A percentile compares a stretch with the other conserved stretches of the same genome.
These are phyloP conservation scores for Phialemonium atrogriseum DNA, from an alignment of 2,329 filamentous ascomycete genomes.

Conservation along the genomic window DNA sequence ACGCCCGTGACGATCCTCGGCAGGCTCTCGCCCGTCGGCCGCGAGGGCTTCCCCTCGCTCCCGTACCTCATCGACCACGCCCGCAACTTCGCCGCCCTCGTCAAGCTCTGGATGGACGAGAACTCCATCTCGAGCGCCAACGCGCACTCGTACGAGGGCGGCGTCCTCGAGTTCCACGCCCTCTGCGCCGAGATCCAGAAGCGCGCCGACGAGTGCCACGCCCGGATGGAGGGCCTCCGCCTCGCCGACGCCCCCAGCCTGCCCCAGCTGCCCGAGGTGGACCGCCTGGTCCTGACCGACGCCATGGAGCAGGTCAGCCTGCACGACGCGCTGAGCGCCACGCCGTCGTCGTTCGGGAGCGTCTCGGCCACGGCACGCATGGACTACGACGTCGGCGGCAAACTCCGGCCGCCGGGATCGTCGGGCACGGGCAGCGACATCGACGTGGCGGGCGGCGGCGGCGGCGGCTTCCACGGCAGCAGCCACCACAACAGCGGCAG, in stretches of 20 bases:
- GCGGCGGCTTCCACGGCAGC: constrained; percentile 12
- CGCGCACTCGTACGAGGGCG: constrained; percentile 36
- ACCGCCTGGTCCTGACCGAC: constrained; percentile 30
- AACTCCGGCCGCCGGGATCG: constrained; percentile 37
- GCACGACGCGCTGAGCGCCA: constrained; percentile 24
- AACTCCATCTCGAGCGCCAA: constrained; percentile 24
- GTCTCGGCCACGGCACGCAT: constrained; percentile 19
- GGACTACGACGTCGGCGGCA: constrained; percentile 22
- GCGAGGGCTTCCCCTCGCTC: constrained; percentile 87
- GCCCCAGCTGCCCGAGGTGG: constrained; percentile 15
- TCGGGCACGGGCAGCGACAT: constrained; percentile 45
- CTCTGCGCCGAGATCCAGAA: constrained; percentile 41
- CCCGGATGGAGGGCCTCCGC: constrained; percentile 38
- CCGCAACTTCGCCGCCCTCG: constrained; percentile 73
- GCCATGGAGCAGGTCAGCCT: constrained; percentile 36
- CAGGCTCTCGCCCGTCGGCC: constrained; percentile 68
- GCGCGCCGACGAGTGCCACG: constrained; percentile 42
- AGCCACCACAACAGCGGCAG: constrained; percentile 13
- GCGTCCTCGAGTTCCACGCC: constrained; percentile 44
- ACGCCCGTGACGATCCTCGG: constrained; percentile 86
- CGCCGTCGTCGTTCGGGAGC: constrained; percentile 25
- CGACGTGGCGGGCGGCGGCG: constrained; percentile 19
- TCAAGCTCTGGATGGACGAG: constrained; percentile 68
- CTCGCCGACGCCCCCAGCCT: constrained; percentile 17
- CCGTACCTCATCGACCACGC: constrained; percentile 90